Conservation (phyloP, 345 rosid genomes). For the Pseudoturritis turrita region DNA sequence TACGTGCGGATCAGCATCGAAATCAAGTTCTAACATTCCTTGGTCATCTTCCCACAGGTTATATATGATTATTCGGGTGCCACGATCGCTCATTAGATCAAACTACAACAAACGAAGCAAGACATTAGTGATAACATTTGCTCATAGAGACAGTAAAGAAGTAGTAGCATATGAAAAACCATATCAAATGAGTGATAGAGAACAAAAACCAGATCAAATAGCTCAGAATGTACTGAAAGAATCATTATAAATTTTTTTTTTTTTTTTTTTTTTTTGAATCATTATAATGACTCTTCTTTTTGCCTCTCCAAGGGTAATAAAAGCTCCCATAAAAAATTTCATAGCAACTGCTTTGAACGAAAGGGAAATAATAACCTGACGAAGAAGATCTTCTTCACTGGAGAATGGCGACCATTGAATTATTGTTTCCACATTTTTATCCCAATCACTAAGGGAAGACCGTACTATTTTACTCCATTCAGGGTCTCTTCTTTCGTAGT, state of each 20-base stretch:
- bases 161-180: neutral
- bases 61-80: constrained; percentile 81
- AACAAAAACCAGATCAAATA: neutral
- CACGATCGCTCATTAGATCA: constrained; percentile 61
- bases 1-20: constrained; percentile 68
- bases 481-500: constrained; percentile 52
- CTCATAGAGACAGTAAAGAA: neutral
- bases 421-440: constrained; percentile 60
- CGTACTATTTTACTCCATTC: constrained; percentile 59
- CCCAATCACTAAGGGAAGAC: constrained; percentile 57
- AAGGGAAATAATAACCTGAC: constrained; percentile 48
- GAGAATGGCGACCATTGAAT: constrained; percentile 83
- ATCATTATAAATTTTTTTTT: too few species aligned
- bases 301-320: neutral
- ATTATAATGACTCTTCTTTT: neutral
- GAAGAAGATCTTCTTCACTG: constrained; percentile 67
- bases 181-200: neutral
- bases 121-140: neutral
- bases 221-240: neutral
- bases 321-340: neutral
- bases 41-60: constrained; percentile 96
- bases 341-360: neutral
- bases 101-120: constrained; percentile 46
- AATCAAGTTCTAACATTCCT: constrained; percentile 83
- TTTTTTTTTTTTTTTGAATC: too few species aligned